Conservation (phyloP, 2,329 filamentous ascomycete species). For the Alternaria brassicicola region DNA sequence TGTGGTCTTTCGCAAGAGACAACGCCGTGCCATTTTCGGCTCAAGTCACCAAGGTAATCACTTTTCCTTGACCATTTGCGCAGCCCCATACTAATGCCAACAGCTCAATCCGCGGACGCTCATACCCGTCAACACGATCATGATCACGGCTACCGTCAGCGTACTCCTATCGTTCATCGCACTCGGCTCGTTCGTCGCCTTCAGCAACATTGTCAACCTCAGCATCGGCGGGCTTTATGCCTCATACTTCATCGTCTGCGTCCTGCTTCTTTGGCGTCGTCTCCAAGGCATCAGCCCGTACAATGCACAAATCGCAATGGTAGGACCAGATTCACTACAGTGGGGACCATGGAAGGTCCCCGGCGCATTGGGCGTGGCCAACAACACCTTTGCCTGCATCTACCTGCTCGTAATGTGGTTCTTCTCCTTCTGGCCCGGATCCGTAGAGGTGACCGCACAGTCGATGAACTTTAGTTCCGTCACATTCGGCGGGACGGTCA, state of each 20-base stretch:
- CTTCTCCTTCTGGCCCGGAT: conserved; percentile 25
- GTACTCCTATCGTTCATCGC: conserved; percentile 20
- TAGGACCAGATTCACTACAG: not conserved
- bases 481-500: conserved; percentile 20
- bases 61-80: not conserved
- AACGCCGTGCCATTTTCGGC: conserved; percentile 21
- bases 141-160: conserved; percentile 15
- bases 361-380: conserved; percentile 7
- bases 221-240: conserved; percentile 18
- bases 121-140: conserved; percentile 51
- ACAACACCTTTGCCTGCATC: conserved; percentile 11
- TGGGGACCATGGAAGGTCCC: conserved; percentile 10
- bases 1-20: conserved; percentile 28
- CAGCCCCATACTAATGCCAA: not conserved
- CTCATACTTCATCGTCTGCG: conserved; percentile 17
- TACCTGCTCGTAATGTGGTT: conserved; percentile 21
- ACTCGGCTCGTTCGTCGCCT: conserved; percentile 17
- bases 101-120: not conserved
- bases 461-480: conserved; percentile 28
- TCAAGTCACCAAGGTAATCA: conserved; percentile 1
- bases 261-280: conserved; percentile 12
- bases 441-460: not conserved
- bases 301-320: not conserved
- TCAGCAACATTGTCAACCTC: conserved; percentile 16
- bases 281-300: conserved; percentile 7